Evolutionary conservation across 371 early-diverging fungal genomes (phyloP).

Genomic region (Capillidium heterosporum): DNA sequence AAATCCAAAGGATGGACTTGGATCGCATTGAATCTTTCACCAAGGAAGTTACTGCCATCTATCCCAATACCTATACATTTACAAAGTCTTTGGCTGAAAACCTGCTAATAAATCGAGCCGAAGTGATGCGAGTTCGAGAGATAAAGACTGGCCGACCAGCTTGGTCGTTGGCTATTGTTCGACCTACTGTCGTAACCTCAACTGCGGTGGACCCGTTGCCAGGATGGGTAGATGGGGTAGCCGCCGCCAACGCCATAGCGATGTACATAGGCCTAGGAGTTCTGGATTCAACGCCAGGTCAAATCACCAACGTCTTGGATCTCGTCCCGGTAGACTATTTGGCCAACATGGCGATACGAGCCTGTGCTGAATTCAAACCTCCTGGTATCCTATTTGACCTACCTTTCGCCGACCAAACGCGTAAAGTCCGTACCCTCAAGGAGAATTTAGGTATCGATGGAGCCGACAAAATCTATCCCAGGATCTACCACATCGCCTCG

Average conservation of each 20-base stretch:
- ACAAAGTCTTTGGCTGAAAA: constrained; percentile 36
- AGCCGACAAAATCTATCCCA: not conserved
- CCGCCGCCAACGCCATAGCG: constrained; percentile 23
- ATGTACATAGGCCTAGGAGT: constrained; percentile 9
- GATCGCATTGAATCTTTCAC: constrained; percentile 12
- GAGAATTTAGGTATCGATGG: not conserved
- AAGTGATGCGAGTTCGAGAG: constrained; percentile 15
- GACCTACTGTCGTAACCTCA: constrained; percentile 29
- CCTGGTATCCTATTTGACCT: constrained; percentile 13
- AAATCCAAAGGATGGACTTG: constrained; percentile 22
- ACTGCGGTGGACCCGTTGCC: constrained; percentile 28
- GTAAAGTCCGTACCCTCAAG: not conserved
- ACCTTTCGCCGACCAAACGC: constrained; percentile 10
- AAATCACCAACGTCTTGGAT: constrained; percentile 13
- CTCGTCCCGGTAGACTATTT: constrained; percentile 6
- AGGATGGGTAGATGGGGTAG: constrained; percentile 45
- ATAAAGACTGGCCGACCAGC: constrained; percentile 9
- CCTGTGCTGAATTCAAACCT: not conserved
- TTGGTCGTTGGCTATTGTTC: constrained; percentile 27
- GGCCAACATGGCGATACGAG: not conserved
- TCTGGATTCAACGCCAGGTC: constrained; percentile 10
- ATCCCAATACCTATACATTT: constrained; percentile 29
- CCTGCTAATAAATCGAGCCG: constrained; percentile 21
- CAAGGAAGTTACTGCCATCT: constrained; percentile 16
- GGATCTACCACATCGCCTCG: constrained; percentile 15